These are phyloP conservation scores for Trypanosoma caninum DNA, from an alignment of 208 protist species.

Conservation along the genomic window DNA sequence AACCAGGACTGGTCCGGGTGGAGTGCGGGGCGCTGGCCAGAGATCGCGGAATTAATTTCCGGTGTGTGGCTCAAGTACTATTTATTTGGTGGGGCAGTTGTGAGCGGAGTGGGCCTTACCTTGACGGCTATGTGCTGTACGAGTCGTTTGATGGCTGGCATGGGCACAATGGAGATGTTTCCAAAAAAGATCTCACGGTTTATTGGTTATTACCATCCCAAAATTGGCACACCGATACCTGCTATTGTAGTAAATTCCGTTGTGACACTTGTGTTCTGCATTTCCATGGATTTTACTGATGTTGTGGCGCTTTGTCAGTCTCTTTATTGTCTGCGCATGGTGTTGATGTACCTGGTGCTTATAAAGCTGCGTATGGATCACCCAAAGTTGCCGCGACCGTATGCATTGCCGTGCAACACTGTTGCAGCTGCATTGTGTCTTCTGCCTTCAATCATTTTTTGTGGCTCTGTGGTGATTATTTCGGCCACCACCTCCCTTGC, in stretches of 20 bases:
- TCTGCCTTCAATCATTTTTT: conserved; percentile 56
- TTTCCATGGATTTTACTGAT: conserved; percentile 62
- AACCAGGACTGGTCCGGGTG: conserved; percentile 63
- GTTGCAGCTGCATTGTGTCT: conserved; percentile 52
- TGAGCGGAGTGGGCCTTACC: conserved; percentile 76
- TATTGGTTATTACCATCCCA: conserved; percentile 82
- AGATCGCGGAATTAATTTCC: conserved; percentile 50
- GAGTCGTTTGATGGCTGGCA: conserved; percentile 72
- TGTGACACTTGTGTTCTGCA: conserved; percentile 59
- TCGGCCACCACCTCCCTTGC: conserved; percentile 56
- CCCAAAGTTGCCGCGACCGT: conserved; percentile 74
- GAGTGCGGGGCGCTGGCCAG: conserved; percentile 75
- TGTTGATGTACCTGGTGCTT: conserved; percentile 69
- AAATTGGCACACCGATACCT: conserved; percentile 72
- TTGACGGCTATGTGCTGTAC: conserved; percentile 85
- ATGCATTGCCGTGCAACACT: conserved; percentile 64
- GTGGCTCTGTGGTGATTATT: conserved; percentile 52
- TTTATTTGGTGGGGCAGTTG: conserved; percentile 65
- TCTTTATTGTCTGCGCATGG: conserved; percentile 76
- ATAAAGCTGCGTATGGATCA: conserved; percentile 74
- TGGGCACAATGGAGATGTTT: conserved; percentile 87
- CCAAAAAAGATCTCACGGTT: conserved; percentile 68
- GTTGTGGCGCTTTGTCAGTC: conserved; percentile 80
- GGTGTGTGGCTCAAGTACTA: conserved; percentile 78
- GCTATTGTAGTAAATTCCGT: conserved; percentile 69